Conservation (phyloP, 495 filamentous ascomycete genomes). For the Aspergillus taichungensis region DNA sequence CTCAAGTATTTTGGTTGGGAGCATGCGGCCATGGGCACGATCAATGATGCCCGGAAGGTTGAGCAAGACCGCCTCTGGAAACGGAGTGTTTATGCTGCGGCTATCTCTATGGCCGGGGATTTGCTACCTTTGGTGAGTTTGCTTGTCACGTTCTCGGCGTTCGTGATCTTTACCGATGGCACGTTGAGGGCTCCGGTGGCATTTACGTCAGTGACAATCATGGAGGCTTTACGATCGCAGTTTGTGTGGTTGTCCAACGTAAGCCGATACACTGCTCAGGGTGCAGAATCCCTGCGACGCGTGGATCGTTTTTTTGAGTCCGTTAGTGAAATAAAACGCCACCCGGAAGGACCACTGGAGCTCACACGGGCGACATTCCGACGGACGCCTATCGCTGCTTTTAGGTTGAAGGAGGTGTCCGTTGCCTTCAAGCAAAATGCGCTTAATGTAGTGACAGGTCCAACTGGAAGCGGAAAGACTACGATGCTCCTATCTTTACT, state of each 20-base stretch:
- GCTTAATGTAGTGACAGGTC: constrained; percentile 43
- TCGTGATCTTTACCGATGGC: constrained; percentile 31
- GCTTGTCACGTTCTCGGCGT: constrained; percentile 34
- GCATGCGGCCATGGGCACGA: constrained; percentile 30
- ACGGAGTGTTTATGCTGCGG: constrained; percentile 29
- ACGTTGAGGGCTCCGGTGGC: constrained; percentile 37
- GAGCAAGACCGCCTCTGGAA: constrained; percentile 41
- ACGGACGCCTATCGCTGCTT: constrained; percentile 21
- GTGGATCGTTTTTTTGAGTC: constrained; percentile 38
- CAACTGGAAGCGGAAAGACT: constrained; percentile 54
- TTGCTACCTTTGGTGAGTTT: constrained; percentile 33
- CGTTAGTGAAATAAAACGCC: constrained; percentile 27
- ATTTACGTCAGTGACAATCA: constrained; percentile 38
- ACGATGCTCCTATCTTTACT: constrained; percentile 61
- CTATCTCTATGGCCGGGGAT: constrained; percentile 20
- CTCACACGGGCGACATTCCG: constrained; percentile 24
- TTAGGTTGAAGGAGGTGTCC: constrained; percentile 37
- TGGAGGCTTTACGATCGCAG: constrained; percentile 34
- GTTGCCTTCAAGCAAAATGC: constrained; percentile 42
- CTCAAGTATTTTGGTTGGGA: constrained; percentile 49
- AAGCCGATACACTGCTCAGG: constrained; percentile 29
- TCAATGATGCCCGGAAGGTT: constrained; percentile 30
- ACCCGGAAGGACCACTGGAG: constrained; percentile 33
- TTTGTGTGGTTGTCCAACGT: constrained; percentile 30
- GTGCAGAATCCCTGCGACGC: constrained; percentile 35